Base-by-base conservation (phyloP, 768 basidiomycete species). In the Clavulina sp. region DNA sequence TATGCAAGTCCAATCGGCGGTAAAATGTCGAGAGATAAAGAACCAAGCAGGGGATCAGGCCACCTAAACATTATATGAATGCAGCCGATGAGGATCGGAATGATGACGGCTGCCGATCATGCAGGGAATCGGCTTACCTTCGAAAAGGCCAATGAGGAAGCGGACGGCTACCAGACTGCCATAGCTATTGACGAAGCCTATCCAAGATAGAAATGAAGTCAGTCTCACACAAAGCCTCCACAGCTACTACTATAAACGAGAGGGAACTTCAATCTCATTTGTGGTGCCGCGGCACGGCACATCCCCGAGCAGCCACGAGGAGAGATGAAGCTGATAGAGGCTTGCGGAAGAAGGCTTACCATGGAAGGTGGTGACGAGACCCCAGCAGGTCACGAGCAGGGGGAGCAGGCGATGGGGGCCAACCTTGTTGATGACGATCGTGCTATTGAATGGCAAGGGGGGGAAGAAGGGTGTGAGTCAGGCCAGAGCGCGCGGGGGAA, bases 321-420 rank as follows among this genome's bases (percentile, higher is more conserved):
- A n/a, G n/a, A n/a, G n/a, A n/a, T n/a, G n/a, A n/a, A n/a, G n/a
- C n/a, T n/a, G n/a, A n/a, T n/a, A n/a, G n/a, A n/a, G n/a, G n/a
- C n/a, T n/a, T n/a, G n/a, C n/a, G n/a, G n/a, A n/a, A n/a, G n/a
- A n/a, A n/a, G n/a, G n/a, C n/a, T n/a, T 49, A 71, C 77, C 79
- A 70, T 83, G 80, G 41, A 75, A 65, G 5, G 76, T 69, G 6
- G 73, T 70, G 13, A 77, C 70, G n/a, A 81, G 44, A n/a, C 81
- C 81, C 81, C 82, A 84, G 1, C 75, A 57, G 0, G 73, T 70
- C 46, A 81, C 63, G 71, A 81, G 75, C 1, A 73, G 62, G 0
- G 82, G 81, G 60, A 80, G 69, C 44, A 74, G 63, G 52, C 75
- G 69, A n/a, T 78, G 71, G 1, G 80, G 76, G 2, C 78, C 73